Conservation (phyloP, 495 filamentous ascomycete genomes). For the Pseudevernia furfuracea region DNA sequence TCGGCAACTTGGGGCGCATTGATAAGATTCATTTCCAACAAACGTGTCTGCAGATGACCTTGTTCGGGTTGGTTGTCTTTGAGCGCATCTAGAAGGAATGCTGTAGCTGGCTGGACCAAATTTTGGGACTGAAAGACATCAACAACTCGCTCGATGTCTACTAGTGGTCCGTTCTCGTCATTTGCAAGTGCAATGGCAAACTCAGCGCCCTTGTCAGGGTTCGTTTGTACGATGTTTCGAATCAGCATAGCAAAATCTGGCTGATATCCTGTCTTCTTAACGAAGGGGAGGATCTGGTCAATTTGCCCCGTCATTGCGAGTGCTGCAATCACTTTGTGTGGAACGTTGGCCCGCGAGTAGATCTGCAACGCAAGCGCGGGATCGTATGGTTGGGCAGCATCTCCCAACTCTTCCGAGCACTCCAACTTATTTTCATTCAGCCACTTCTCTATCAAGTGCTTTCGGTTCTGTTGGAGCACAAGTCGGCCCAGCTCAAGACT, state of each 20-base stretch:
- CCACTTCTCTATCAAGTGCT: conserved; percentile 97
- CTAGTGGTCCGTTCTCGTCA: conserved; percentile 70
- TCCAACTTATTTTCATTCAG: conserved; percentile 90
- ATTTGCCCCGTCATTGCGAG: conserved; percentile 95
- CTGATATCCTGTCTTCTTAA: conserved; percentile 70
- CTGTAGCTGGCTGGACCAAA: conserved; percentile 95
- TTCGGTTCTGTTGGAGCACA: conserved; percentile 85
- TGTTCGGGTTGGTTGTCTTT: conserved; percentile 94
- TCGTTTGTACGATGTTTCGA: conserved; percentile 84
- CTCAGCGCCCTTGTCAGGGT: conserved; percentile 89
- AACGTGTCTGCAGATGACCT: conserved; percentile 81
- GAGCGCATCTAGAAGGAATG: conserved; percentile 89
- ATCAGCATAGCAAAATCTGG: conserved; percentile 88
- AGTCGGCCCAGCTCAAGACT: conserved; percentile 89
- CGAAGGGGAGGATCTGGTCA: conserved; percentile 88
- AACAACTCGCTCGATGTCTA: conserved; percentile 91
- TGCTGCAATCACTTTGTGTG: conserved; percentile 87
- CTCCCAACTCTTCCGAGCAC: conserved; percentile 90
- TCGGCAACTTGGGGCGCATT: conserved; percentile 96
- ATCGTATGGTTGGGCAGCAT: conserved; percentile 86
- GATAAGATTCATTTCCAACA: conserved; percentile 96
- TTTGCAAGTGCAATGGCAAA: conserved; percentile 86
- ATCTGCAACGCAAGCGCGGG: conserved; percentile 74
- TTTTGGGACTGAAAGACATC: conserved; percentile 96
- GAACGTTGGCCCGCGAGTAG: conserved; percentile 78